Base-by-base conservation (phyloP, 805 yeast species). In the Saccharomycopsis sp. region DNA sequence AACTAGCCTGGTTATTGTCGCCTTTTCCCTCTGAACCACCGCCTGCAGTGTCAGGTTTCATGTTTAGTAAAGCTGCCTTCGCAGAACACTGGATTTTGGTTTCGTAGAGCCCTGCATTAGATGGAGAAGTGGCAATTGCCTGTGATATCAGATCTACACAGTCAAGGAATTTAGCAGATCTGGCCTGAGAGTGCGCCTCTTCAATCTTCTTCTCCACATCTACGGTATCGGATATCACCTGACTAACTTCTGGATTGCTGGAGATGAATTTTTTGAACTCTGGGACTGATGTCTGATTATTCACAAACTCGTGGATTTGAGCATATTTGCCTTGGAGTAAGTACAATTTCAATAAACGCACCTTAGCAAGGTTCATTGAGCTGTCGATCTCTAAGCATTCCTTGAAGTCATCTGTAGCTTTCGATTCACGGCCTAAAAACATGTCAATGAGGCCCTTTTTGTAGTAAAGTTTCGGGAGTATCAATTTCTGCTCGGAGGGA, bases 381-480 rank as follows among this genome's bases (percentile, higher is more conserved):
- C 64, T 53, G 56, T 65, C 69, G 53, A 57, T 52, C n/a, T 66
- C 64, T 51, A 81, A 66, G 23, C 85, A 79, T 14, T 63, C 66
- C 58, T 77, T 73, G 57, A 86, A 80, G 62, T 81, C 84, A 1
- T 68, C 67, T 5, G 82, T 71, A 0, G 91, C 85, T 44, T 73
- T 72, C 34, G 68, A 62, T 34, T 81, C 86, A 58, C 79, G 80
- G 37, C 81, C 81, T 61, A 83, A 65, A 14, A 83, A 76, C 56
- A 83, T 68, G 56, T 84, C 85, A 2, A 85, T 79, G 50, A 85
- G 66, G 0, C 89, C 91, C 57, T 79, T 77, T 65, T 82, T 84
- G 66, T 79, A 83, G 60, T 78, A 75, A 1, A 84, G 68, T 61
- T 78, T 79, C 0, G 82, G 70, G 16, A 79, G 59, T 3, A 64